Evolutionary conservation across 352 stramenopile genomes (phyloP), one percentile per base, ranked within the genome.

Genomic region (Phytophthora megakarya): DNA sequence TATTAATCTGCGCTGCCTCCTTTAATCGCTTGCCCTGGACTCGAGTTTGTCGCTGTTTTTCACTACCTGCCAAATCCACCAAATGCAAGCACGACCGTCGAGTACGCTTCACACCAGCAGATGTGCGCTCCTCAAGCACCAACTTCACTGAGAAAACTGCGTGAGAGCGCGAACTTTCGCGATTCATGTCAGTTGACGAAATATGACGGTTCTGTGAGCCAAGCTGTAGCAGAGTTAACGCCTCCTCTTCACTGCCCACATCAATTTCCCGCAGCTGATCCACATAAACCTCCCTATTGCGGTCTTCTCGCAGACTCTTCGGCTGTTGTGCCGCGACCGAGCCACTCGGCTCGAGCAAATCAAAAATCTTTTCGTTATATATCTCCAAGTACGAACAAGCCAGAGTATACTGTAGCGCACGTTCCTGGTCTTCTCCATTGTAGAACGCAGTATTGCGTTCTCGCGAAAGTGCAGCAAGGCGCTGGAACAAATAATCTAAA

Each of bases 111-210:
- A 87, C 70, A 18, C 84, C 86, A 28, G 70, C 62, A 3, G 75
- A 70, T 12, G 85, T 89, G 23, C 86, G 76, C 44, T 93, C 68
- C 3, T 76, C 88, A 21, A 91, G 88, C 59, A 98, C 84, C 38
- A 99, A 54, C 46, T 95, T 90, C 19, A 99, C 80, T 13, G 96
- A 98, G 64, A 99, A 99, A 21, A 99, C 97, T 6, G 96, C 96
- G 68, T 99, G 97, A 0, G 93, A 98, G 12, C 97, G 83, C 58
- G 93, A 98, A 37, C 89, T 98, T 61, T 97, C 96, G 22, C 88
- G 75, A 75, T 99, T 99, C 97, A 99, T 99, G 30, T 98, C 81
- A 0, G 97, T 99, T 3, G 92, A 89, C 5, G 91, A 97, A 51
- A 97, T 98, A 25, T 95, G 98, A 11, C 97, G 86, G 28, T 91